Evolutionary conservation across 2,329 filamentous ascomycete genomes (phyloP).

Genomic region (Trichoderma sp.): DNA sequence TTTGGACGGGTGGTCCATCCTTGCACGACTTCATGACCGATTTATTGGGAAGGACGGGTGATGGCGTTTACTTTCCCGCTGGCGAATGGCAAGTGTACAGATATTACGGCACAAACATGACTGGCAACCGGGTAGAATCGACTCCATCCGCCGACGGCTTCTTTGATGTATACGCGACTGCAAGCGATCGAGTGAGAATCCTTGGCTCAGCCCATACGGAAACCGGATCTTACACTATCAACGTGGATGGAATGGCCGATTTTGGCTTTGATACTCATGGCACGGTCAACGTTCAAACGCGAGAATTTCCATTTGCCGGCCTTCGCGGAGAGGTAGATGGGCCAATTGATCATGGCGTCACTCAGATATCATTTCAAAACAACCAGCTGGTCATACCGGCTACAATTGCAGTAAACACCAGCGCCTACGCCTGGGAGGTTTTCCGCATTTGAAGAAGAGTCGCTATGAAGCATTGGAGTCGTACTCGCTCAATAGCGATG

Average conservation of each 20-base stretch:
- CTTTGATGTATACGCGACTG: constrained; percentile 17
- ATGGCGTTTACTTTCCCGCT: constrained; percentile 1
- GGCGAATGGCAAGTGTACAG: constrained; percentile 19
- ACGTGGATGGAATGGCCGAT: constrained; percentile 10
- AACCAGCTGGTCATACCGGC: constrained; percentile 7
- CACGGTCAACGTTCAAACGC: not conserved
- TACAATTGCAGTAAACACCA: constrained; percentile 10
- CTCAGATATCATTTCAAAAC: constrained; percentile 2
- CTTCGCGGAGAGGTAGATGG: constrained; percentile 14
- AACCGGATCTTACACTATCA: constrained; percentile 3
- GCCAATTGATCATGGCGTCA: constrained; percentile 15
- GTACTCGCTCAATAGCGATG: not conserved
- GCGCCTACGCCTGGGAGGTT: constrained; percentile 16
- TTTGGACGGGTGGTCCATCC: constrained; percentile 4
- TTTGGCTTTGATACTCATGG: constrained; percentile 14
- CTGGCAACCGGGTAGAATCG: not conserved
- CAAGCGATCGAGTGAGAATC: constrained; percentile 14
- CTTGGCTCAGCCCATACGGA: constrained; percentile 10
- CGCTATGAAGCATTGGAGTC: not conserved
- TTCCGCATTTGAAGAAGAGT: not conserved
- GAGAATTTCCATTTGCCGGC: constrained; percentile 9
- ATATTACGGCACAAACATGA: constrained; percentile 19
- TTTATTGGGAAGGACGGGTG: not conserved
- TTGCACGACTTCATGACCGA: constrained; percentile 19
- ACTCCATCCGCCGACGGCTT: not conserved